Conservation (phyloP, 75 land plant genomes). For the Gnetum montanum region DNA sequence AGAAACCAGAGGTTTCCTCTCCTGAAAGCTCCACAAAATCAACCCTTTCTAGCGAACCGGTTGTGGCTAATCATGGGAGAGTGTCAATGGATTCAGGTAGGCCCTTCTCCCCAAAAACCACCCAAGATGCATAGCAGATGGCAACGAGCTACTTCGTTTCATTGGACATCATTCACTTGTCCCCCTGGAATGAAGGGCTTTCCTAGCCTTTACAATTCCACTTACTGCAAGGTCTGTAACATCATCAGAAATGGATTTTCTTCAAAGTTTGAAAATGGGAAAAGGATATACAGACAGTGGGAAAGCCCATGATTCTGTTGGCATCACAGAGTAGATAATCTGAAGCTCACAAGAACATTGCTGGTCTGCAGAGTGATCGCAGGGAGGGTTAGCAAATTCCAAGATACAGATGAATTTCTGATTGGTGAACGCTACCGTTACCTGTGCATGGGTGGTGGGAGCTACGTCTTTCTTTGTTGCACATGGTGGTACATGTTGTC, state of each 20-base stretch:
- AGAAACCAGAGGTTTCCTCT: conserved; percentile 23
- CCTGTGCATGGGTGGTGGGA: too few relatives aligned
- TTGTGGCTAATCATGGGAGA: conserved; percentile 1
- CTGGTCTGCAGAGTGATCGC: conserved; percentile 91
- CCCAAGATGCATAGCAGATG: conserved; percentile 81
- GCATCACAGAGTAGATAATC: not conserved
- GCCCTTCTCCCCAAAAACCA: conserved; percentile 32
- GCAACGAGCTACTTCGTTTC: conserved; percentile 89
- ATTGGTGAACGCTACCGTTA: conserved; percentile 25
- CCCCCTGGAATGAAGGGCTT: conserved; percentile 56
- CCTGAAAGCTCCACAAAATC: conserved; percentile 8
- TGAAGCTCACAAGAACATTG: conserved; percentile 57
- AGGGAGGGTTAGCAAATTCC: conserved; percentile 48
- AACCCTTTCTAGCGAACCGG: conserved; percentile 4
- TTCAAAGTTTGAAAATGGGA: conserved; percentile 10
- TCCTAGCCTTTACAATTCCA: conserved; percentile 34
- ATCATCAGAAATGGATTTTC: conserved; percentile 64
- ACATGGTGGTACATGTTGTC: too few relatives aligned
- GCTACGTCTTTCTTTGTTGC: too few relatives aligned
- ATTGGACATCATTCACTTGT: conserved; percentile 53
- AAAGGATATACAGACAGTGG: conserved; percentile 63
- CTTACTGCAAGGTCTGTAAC: conserved; percentile 51
- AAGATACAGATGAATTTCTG: conserved; percentile 18
- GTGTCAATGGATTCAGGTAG: conserved; percentile 7
- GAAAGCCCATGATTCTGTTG: conserved; percentile 55